Evolutionary conservation across 139 green algal genomes (phyloP).

Genomic region (Micromonas commoda): DNA sequence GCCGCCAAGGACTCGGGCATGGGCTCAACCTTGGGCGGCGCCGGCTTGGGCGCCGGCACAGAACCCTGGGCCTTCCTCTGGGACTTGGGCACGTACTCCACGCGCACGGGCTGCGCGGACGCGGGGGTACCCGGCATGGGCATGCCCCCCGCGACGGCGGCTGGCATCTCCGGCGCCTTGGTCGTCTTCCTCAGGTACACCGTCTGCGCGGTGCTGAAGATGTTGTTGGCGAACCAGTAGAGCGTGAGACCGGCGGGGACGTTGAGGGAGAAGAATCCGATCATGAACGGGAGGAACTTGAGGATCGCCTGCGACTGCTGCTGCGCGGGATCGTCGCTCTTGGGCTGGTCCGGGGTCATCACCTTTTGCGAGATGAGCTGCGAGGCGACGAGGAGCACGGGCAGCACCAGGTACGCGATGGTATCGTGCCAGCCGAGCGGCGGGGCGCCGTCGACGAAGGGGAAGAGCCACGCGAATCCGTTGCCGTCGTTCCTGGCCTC

Average conservation of each 20-base stretch:
- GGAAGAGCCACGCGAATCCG: slow-evolving; percentile 63
- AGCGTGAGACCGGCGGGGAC: slow-evolving; percentile 91
- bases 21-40: slow-evolving; percentile 18
- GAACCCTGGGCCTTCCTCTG: neutral
- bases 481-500: slow-evolving; percentile 10
- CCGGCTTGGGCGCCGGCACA: neutral
- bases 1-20: neutral
- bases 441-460: slow-evolving; percentile 65
- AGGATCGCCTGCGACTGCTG: slow-evolving; percentile 78
- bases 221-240: slow-evolving; percentile 99
- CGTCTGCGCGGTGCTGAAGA: slow-evolving; percentile 84
- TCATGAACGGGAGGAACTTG: slow-evolving; percentile 94
- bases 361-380: slow-evolving; percentile 29
- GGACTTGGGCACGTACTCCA: slow-evolving; percentile 20
- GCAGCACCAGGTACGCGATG: slow-evolving; percentile 80
- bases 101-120: slow-evolving; percentile 7
- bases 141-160: too few relatives aligned
- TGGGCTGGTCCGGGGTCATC: slow-evolving; percentile 16
- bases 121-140: neutral
- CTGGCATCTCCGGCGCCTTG: neutral
- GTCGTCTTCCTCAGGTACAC: slow-evolving; percentile 40
- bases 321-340: slow-evolving; percentile 42
- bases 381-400: slow-evolving; percentile 65
- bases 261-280: slow-evolving; percentile 95
- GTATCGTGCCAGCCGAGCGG: slow-evolving; percentile 87